Base-by-base conservation (phyloP, 176 grass and related monocot species). In the Cenchrus americanus region DNA sequence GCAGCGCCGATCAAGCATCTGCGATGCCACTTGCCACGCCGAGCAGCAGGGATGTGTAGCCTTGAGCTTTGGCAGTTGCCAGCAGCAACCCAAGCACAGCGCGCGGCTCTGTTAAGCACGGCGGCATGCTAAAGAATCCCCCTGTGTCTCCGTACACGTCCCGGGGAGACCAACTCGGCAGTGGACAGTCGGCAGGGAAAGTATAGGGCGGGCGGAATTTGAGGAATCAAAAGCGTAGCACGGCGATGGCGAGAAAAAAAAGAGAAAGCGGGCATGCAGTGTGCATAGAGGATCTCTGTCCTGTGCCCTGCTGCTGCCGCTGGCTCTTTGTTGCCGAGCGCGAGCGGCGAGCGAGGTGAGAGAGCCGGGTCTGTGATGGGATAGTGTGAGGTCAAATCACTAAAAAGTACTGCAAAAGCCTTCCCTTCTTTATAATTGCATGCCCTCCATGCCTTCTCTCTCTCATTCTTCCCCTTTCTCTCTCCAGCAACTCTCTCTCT, bases 381-480 rank as follows among this genome's bases (percentile, higher is more conserved):
- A 90, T 86, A 83, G 83, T 91, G 92, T 89, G 92, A 91, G 92
- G 92, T 94, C 92, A 94, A 94, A 91, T 94, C 92, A 91, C 14
- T 65, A 86, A 91, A 91, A 94, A 84, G 86, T 84, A 76, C 75
- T 87, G 80, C 10, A 76, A 81, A 88, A 80, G 83, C 68, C 76
- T 84, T 83, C 70, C 23, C 79, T 87, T 93, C 67, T 84, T 73
- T 78, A 84, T 85, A 80, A 73, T 87, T 85, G 61, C 80, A 75
- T 65, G 73, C 68, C 57, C 22, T 51, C 44, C 24, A 48, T 22
- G 14, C 47, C 47, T 3, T 52, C 58, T 1, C 21, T 19, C 27
- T 4, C 17, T 62, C 44, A 17, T 5, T 21, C 34, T 52, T 21
- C 7, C 43, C 11, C 40, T 6, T 3, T 71, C 57, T 41, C 30